These are phyloP conservation scores for Dictyostelium capitatum DNA, from an alignment of 78 protist genomes.

Conservation along the genomic window DNA sequence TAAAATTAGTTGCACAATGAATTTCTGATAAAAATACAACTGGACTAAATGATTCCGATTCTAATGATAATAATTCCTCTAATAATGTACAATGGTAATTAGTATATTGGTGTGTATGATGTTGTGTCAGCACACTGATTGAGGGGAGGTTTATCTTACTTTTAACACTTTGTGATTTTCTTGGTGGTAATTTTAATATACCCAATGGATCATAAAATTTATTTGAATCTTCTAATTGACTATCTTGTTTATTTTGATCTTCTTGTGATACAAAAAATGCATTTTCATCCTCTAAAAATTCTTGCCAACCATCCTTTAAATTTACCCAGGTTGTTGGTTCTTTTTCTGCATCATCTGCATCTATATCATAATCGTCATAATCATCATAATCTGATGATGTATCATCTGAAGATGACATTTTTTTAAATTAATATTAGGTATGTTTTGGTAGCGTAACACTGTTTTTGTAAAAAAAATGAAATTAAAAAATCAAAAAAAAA, in stretches of 20 bases:
- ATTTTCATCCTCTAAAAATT: constrained; percentile 47
- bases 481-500: background rate
- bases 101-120: no score
- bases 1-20: constrained; percentile 50
- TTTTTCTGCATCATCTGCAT: constrained; percentile 18
- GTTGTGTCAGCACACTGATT: no score
- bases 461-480: background rate
- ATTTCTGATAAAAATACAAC: constrained; percentile 60
- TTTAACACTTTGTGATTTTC: constrained; percentile 30
- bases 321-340: constrained; percentile 60
- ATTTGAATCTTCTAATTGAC: constrained; percentile 23
- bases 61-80: constrained; percentile 40
- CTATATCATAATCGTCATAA: constrained; percentile 8
- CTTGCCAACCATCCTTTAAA: constrained; percentile 66
- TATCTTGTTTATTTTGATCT: background rate
- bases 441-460: background rate
- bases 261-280: constrained; percentile 36
- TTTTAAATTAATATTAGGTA: background rate
- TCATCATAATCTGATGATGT: constrained; percentile 23
- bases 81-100: background rate
- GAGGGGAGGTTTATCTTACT: no score
- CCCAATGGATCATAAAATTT: constrained; percentile 62
- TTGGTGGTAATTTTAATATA: constrained; percentile 61
- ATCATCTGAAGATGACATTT: background rate
- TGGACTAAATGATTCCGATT: constrained; percentile 64